phyloP scores from a whole-genome alignment of 306 rosid species.

The Casuarina equisetifolia region DNA sequence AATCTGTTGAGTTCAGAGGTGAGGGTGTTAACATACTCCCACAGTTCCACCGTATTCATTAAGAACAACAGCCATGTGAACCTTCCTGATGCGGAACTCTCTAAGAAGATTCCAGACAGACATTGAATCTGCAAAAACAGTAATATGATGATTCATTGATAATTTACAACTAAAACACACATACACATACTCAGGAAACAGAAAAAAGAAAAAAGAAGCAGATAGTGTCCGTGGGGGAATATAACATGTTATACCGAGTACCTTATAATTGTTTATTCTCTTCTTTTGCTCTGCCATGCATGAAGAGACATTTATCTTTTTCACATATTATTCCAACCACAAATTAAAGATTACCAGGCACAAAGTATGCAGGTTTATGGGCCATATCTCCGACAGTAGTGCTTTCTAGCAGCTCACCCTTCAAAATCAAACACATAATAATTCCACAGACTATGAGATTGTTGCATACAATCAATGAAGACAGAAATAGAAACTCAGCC shows the following conservation, averaged over 20 bases:
- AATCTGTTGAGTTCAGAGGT: constrained; percentile 18
- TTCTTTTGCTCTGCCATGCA: not conserved
- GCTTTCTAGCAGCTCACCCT: constrained; percentile 91
- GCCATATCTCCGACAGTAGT: constrained; percentile 92
- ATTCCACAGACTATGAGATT: constrained; percentile 65
- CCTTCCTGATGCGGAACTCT: constrained; percentile 96
- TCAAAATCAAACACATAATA: constrained; percentile 69
- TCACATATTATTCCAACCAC: constrained; percentile 4
- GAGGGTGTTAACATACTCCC: constrained; percentile 62
- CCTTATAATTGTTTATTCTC: not conserved
- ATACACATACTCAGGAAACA: not conserved
- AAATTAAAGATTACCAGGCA: constrained; percentile 72
- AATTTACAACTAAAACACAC: constrained; percentile 8
- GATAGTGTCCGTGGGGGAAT: not conserved
- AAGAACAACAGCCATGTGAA: constrained; percentile 99
- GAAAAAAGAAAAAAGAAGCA: not conserved
- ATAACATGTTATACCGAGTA: not conserved
- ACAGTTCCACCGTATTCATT: constrained; percentile 99
- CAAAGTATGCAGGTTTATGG: constrained; percentile 97
- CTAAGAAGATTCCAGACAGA: constrained; percentile 99
- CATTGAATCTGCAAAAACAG: constrained; percentile 86
- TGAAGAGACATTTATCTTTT: not conserved
- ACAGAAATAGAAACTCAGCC: constrained; percentile 32
- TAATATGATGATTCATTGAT: constrained; percentile 29
- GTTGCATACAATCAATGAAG: constrained; percentile 39